Evolutionary conservation across 768 basidiomycete species (phyloP), one percentile per base, ranked within the genome.

Genomic region (Suillus decipiens): DNA sequence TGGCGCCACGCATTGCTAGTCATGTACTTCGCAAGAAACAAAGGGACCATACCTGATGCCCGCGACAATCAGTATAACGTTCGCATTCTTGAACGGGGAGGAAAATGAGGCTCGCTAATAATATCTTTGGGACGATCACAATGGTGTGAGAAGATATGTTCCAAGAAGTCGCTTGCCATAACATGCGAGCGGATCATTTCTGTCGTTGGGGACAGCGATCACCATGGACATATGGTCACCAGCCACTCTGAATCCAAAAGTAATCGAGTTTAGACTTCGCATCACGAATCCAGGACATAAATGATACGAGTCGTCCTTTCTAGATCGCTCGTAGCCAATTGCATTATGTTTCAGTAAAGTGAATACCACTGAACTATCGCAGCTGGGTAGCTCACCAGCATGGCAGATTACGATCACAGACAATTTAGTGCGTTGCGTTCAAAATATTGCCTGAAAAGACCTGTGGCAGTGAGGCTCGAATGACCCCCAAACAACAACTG

Each of bases 51-150:
- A 17, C 66, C 61, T 61, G 15, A 22, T n/a, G 22, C 42, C 33
- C 22, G 17, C n/a, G 7, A 48, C 47, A 15, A 50, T 50, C 48
- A 15, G 28, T 50, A 15, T 15, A 50, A 28, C 28, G 48, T 17
- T 24, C 24, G n/a, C 14, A 7, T 48, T 28, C 48, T 48, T 15
- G 14, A 28, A 48, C 48, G 48, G 24, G 24, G 6, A 56, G 59
- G 65, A 56, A 15, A 37, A 51, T 7, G 17, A 31, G 22, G 62
- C 47, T 22, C 36, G 69, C 67, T 64, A 45, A 69, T 71, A 65
- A 63, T 37, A 42, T 67, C 63, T 43, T 66, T 64, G 0, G 65
- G 33, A 50, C 8, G 24, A 28, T 50, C 24, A 50, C 15, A 17
- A 31, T 31, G 28, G 17, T 51, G 28, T 14, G 22, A 31, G 28